Conservation (phyloP, 1,284 basidiomycete genomes). For the Irpex sp. region DNA sequence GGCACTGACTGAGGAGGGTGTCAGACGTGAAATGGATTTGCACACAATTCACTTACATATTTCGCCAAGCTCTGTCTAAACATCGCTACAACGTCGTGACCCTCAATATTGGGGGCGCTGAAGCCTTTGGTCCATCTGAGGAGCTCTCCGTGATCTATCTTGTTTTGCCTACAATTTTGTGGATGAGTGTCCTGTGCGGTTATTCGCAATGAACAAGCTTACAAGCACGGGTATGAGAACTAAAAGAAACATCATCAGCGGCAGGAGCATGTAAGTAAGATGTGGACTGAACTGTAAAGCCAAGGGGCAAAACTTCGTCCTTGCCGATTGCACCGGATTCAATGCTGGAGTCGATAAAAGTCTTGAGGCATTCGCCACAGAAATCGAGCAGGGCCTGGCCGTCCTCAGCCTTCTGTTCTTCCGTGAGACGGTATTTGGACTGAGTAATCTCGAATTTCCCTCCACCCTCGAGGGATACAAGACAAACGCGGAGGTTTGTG, state of each 20-base stretch:
- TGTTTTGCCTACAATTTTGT: slow-evolving; percentile 64
- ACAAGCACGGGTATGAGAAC: slow-evolving; percentile 95
- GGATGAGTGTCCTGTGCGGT: background rate
- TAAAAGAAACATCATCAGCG: slow-evolving; percentile 27
- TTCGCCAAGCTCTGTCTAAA: slow-evolving; percentile 81
- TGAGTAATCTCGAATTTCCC: slow-evolving; percentile 99
- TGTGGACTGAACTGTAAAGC: slow-evolving; percentile 77
- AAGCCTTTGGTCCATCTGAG: slow-evolving; percentile 99
- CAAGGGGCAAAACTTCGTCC: slow-evolving; percentile 79
- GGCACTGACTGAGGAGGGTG: slow-evolving; percentile 52
- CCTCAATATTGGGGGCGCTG: slow-evolving; percentile 89
- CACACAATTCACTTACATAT: slow-evolving; percentile 43
- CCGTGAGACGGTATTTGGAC: slow-evolving; percentile 94
- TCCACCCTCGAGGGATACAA: slow-evolving; percentile 87
- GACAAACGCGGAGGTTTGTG: slow-evolving; percentile 96
- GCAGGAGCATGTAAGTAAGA: background rate
- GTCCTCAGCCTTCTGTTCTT: slow-evolving; percentile 98
- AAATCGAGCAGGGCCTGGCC: slow-evolving; percentile 96
- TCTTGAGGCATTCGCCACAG: slow-evolving; percentile 91
- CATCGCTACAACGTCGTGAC: slow-evolving; percentile 90
- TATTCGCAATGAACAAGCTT: slow-evolving; percentile 29
- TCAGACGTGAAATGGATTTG: slow-evolving; percentile 3
- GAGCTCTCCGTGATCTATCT: slow-evolving; percentile 92
- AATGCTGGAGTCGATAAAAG: slow-evolving; percentile 82
- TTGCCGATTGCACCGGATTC: slow-evolving; percentile 60